Percentiles rank a stretch among this genome's conserved stretches.
These are phyloP conservation scores for Alternaria arborescens DNA, from an alignment of 2,329 filamentous ascomycete species.

Conservation along the genomic window DNA sequence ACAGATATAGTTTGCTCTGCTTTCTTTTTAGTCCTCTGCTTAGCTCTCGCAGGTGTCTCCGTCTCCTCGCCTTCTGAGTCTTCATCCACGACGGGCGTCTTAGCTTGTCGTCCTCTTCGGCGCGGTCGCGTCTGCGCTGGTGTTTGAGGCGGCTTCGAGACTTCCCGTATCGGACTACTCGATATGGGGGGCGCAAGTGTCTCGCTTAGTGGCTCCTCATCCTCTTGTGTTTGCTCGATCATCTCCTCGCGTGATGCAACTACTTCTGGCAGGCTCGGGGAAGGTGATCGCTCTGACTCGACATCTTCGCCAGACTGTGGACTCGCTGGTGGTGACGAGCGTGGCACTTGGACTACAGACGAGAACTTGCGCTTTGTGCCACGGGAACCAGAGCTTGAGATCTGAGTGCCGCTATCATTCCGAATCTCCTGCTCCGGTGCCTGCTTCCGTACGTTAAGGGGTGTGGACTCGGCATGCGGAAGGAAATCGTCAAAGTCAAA, in stretches of 20 bases:
- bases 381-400: slow-evolving; percentile 45
- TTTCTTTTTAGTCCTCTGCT: slow-evolving; percentile 29
- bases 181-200: slow-evolving; percentile 57
- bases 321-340: slow-evolving; percentile 49
- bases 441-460: slow-evolving; percentile 60
- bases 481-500: slow-evolving; percentile 58
- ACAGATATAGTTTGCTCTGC: slow-evolving; percentile 51
- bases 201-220: slow-evolving; percentile 48
- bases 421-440: slow-evolving; percentile 27
- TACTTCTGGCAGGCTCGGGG: slow-evolving; percentile 47
- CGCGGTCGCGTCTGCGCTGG: slow-evolving; percentile 28
- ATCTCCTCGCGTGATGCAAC: slow-evolving; percentile 36
- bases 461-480: slow-evolving; percentile 74
- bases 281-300: slow-evolving; percentile 44
- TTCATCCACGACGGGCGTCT: slow-evolving; percentile 27
- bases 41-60: slow-evolving; percentile 33
- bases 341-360: slow-evolving; percentile 50
- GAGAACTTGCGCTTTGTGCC: slow-evolving; percentile 52
- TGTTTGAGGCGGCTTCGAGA: slow-evolving; percentile 24
- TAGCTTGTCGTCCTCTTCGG: slow-evolving; percentile 25
- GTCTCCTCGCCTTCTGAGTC: slow-evolving; percentile 37
- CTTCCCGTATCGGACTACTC: slow-evolving; percentile 47
- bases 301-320: slow-evolving; percentile 39
- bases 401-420: slow-evolving; percentile 39
- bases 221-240: slow-evolving; percentile 31